These are phyloP conservation scores for Rhodotorula diobovata DNA, from an alignment of 768 basidiomycete genomes.

Conservation along the genomic window DNA sequence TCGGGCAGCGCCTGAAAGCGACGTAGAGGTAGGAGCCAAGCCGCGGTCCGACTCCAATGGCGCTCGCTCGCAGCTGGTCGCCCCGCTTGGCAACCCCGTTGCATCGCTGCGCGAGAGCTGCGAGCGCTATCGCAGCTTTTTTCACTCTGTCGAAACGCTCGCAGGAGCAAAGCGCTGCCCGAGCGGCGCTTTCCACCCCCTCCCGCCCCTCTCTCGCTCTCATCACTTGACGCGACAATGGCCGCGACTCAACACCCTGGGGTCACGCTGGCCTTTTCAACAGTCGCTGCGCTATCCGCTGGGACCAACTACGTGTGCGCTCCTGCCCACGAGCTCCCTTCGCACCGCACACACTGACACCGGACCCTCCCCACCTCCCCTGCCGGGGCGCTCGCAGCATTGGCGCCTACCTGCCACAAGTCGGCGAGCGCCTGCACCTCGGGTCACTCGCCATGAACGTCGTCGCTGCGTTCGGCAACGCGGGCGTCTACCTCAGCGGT, in stretches of 20 bases:
- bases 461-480: constrained; percentile 17
- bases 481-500: constrained; percentile 29
- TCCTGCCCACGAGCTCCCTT: not conserved
- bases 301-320: constrained; percentile 35
- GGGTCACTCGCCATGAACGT: constrained; percentile 29
- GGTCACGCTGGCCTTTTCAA: constrained; percentile 12
- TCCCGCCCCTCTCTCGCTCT: no score
- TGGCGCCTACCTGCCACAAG: constrained; percentile 21
- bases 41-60: no score
- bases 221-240: not conserved
- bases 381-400: not conserved
- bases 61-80: no score
- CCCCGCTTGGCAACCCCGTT: no score
- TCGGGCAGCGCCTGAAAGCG: no score
- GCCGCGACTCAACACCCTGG: not conserved
- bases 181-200: no score
- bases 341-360: not conserved
- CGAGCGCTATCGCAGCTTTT: no score
- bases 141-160: no score
- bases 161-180: no score
- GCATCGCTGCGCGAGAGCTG: no score
- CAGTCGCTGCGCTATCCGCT: constrained; percentile 4
- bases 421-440: constrained; percentile 14
- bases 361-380: not conserved
- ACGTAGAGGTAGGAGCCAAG: no score